Evolutionary conservation across 768 basidiomycete genomes (phyloP).

Genomic region (Hypholoma fasciculare): DNA sequence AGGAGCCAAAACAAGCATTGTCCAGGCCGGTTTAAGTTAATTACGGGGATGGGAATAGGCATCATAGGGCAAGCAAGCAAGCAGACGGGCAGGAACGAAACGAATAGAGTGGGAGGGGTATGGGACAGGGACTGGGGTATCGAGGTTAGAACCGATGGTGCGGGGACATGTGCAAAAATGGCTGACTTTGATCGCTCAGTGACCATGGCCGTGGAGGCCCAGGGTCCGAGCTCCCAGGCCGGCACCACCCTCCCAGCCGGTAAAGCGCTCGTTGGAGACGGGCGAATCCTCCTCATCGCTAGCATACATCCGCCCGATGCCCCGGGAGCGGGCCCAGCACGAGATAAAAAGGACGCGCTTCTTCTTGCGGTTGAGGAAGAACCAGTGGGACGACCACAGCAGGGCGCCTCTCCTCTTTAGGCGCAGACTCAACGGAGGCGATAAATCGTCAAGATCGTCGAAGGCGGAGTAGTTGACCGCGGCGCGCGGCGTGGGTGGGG

Average conservation of each 20-base stretch:
- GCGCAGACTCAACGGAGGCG: constrained; percentile 43
- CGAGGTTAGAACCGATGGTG: constrained; percentile 11
- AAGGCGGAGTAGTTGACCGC: constrained; percentile 37
- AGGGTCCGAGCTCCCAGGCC: constrained; percentile 85
- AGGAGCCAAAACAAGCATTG: constrained; percentile 3
- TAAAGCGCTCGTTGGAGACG: constrained; percentile 51
- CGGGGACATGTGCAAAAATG: not conserved
- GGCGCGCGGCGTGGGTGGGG: constrained; percentile 38
- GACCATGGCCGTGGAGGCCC: constrained; percentile 33
- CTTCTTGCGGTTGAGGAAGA: constrained; percentile 91
- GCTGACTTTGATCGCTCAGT: constrained; percentile 14
- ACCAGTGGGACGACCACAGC: constrained; percentile 96
- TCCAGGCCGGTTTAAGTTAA: constrained; percentile 8
- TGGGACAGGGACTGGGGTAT: constrained; percentile 15
- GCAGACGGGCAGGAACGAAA: not conserved
- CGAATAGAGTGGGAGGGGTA: constrained; percentile 11
- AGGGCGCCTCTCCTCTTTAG: constrained; percentile 73
- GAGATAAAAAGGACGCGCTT: constrained; percentile 93
- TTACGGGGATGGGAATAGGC: constrained; percentile 4
- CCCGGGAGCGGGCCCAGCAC: constrained; percentile 82
- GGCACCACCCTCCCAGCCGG: constrained; percentile 75
- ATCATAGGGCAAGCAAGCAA: not conserved
- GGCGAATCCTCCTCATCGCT: constrained; percentile 42
- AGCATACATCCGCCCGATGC: constrained; percentile 51
- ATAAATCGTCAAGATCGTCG: constrained; percentile 32